A percentile compares a stretch with the other conserved stretches of the same genome.
phyloP scores from a whole-genome alignment of 2,329 filamentous ascomycete genomes.

The Fusarium guadeloupense region DNA sequence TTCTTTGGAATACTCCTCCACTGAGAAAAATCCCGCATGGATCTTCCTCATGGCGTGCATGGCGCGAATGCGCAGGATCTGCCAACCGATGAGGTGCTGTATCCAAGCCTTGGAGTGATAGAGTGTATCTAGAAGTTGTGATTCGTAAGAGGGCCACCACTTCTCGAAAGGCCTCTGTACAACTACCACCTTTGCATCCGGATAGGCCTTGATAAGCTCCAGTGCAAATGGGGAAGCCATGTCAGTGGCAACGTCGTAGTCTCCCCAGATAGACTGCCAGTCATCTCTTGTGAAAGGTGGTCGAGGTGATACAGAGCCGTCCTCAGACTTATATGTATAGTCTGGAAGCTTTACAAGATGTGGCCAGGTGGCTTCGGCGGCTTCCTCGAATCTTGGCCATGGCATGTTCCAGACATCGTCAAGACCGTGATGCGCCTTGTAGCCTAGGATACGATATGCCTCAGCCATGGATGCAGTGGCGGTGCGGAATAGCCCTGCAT shows the following conservation, averaged over 20 bases:
- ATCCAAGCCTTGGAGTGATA: not conserved
- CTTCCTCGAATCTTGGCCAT: not conserved
- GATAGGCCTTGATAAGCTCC: slow-evolving; percentile 13
- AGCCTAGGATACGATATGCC: slow-evolving; percentile 6
- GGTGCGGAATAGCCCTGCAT: slow-evolving; percentile 10
- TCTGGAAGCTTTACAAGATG: not conserved
- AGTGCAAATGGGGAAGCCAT: not conserved
- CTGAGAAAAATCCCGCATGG: slow-evolving; percentile 1
- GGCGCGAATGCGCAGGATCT: not conserved
- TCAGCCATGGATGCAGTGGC: slow-evolving; percentile 12
- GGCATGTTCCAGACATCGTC: not conserved
- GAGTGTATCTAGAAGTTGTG: not conserved
- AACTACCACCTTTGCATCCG: slow-evolving; percentile 9
- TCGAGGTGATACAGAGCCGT: not conserved
- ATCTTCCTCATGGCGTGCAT: slow-evolving; percentile 4
- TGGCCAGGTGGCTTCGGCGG: slow-evolving; percentile 18
- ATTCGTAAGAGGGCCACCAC: slow-evolving; percentile 9
- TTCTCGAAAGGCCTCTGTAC: not conserved
- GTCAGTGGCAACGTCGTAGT: slow-evolving; percentile 12
- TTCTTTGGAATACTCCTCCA: not conserved
- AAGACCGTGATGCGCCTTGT: slow-evolving; percentile 3
- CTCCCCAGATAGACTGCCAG: slow-evolving; percentile 9
- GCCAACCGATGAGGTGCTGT: not conserved
- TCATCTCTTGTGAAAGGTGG: not conserved
- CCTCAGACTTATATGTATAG: not conserved